Conservation (phyloP, 192 early-diverging fungal species). For the Gaertneriomyces semiglobifer region DNA sequence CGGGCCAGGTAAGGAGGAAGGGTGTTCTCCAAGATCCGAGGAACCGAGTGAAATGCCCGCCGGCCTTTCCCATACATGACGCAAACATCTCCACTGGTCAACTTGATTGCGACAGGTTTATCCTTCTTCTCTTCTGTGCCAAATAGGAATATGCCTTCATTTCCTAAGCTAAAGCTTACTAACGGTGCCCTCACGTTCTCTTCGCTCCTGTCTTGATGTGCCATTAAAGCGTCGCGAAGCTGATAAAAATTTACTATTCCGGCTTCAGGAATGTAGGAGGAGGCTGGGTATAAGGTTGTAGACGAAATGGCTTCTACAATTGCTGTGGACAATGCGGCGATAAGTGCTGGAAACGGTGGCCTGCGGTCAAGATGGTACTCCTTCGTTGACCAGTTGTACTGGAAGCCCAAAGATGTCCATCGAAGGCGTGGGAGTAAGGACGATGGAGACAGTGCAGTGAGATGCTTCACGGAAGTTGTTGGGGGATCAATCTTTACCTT, state of each 20-base stretch:
- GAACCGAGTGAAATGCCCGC: slow-evolving; percentile 80
- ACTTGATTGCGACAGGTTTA: slow-evolving; percentile 64
- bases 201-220: slow-evolving; percentile 91
- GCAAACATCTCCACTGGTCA: slow-evolving; percentile 82
- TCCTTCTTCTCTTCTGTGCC: slow-evolving; percentile 72
- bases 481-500: slow-evolving; percentile 41
- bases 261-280: slow-evolving; percentile 71
- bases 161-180: slow-evolving; percentile 58
- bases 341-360: slow-evolving; percentile 65
- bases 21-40: slow-evolving; percentile 69
- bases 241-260: slow-evolving; percentile 95
- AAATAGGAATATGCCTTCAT: slow-evolving; percentile 76
- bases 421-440: slow-evolving; percentile 34
- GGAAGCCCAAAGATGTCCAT: slow-evolving; percentile 50
- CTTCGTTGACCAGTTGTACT: slow-evolving; percentile 47
- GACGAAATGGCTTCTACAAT: slow-evolving; percentile 63
- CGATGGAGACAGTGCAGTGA: slow-evolving; percentile 22
- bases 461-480: slow-evolving; percentile 28
- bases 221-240: slow-evolving; percentile 75
- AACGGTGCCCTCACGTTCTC: slow-evolving; percentile 78
- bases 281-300: slow-evolving; percentile 56
- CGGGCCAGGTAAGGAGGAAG: slow-evolving; percentile 58
- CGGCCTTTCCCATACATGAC: slow-evolving; percentile 82
- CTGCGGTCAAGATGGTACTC: slow-evolving; percentile 69
- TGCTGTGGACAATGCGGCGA: slow-evolving; percentile 57